Percentiles rank a stretch among this genome's conserved stretches.
Conservation (phyloP, 2,329 filamentous ascomycete genomes). For the Phoma sp. region DNA sequence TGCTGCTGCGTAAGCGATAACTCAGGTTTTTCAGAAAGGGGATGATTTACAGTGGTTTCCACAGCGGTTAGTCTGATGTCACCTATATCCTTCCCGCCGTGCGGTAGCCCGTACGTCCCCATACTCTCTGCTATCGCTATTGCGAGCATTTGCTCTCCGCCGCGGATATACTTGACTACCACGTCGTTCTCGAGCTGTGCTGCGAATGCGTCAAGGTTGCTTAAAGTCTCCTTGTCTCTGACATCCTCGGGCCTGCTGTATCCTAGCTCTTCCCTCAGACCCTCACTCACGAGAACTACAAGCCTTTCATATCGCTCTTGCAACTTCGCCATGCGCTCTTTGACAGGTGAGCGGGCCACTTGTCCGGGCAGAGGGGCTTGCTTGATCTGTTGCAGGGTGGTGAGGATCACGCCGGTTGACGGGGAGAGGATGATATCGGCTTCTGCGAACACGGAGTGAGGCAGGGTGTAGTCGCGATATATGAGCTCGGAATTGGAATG, state of each 20-base stretch:
- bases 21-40: conserved; percentile 9
- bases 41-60: conserved; percentile 59
- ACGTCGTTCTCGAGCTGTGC: conserved; percentile 50
- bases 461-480: conserved; percentile 64
- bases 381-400: conserved; percentile 73
- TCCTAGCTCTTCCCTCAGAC: conserved; percentile 34
- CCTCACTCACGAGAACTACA: conserved; percentile 69
- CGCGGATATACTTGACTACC: conserved; percentile 48
- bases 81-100: conserved; percentile 37
- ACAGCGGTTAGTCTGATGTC: conserved; percentile 56
- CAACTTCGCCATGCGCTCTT: conserved; percentile 62
- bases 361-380: conserved; percentile 75
- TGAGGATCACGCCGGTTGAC: conserved; percentile 71
- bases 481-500: conserved; percentile 62
- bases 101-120: conserved; percentile 44
- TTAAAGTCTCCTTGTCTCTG: conserved; percentile 56
- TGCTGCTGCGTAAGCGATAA: conserved; percentile 7
- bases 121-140: conserved; percentile 43
- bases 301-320: conserved; percentile 71
- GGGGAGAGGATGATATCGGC: conserved; percentile 79
- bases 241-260: conserved; percentile 36
- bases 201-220: conserved; percentile 61
- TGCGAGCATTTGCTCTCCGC: conserved; percentile 52
- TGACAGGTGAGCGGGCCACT: conserved; percentile 49
- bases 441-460: conserved; percentile 54